Base-by-base conservation (phyloP, 108 stramenopile species). In the Pseudonitzschia delicatissima region DNA sequence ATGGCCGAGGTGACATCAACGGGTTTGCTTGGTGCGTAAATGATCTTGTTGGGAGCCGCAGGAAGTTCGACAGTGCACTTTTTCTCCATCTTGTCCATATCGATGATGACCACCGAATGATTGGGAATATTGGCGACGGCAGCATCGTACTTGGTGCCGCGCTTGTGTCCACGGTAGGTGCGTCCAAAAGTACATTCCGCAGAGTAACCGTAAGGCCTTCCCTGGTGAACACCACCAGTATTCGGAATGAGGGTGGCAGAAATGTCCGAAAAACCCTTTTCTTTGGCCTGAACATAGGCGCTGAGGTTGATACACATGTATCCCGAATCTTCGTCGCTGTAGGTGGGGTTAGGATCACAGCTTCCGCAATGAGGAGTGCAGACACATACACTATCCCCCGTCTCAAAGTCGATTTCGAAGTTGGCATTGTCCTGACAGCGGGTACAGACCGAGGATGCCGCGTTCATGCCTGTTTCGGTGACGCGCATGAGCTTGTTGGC, bases 151-250 rank as follows among this genome's bases (percentile, higher is more conserved):
- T 47, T 68, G 9, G 26, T 21, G 20, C 67, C 67, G 12, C 67
- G 57, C 26, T 68, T 68, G 57, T 68, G 67, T 11, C 15, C 29
- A 59, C 67, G 67, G 67, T 68, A 68, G 37, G 67, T 58, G 9
- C 67, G 31, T 17, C 67, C 67, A 39, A 68, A 68, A n/a, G 39
- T 20, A 32, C 67, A 68, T 42, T 68, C 67, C 23, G 55, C 27
- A 28, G 67, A 68, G n/a, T 31, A 20, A 26, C 39, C 55, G 40
- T 68, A 68, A 8, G 37, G 37, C 4, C 8, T 39, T 20, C 67
- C 67, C 45, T 68, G 67, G 8, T 45, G 21, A 1, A 68, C 57
- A 29, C 35, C 53, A 39, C 67, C 67, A 45, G 55, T 28, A 23
- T 57, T 57, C 4, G 33, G 33, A 37, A 68, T 42, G 13, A 45